Percentiles rank a stretch among this genome's conserved stretches.
Evolutionary conservation across 169 alveolate genomes (phyloP).

Genomic region (Plasmodium cynomolgi): DNA sequence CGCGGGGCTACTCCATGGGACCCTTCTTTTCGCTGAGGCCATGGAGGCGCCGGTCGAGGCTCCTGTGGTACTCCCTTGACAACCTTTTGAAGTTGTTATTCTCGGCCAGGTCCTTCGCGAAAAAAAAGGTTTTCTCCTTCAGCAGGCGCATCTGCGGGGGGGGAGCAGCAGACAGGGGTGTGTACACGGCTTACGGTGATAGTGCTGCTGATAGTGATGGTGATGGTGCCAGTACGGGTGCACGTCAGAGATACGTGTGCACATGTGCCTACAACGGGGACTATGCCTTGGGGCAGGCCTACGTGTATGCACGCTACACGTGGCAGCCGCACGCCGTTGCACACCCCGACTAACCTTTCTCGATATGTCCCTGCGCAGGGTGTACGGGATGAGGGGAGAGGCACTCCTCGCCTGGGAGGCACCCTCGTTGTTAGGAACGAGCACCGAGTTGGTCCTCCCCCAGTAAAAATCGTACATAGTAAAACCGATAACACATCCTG

Average conservation of each 20-base stretch:
- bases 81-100: conserved; percentile 32
- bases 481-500: conserved; percentile 21
- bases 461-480: conserved; percentile 20
- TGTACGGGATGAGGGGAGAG: conserved; percentile 27
- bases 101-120: conserved; percentile 62
- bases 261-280: background rate
- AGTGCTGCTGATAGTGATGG: too few species aligned
- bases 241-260: too few species aligned
- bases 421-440: background rate
- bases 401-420: background rate
- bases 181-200: too few species aligned
- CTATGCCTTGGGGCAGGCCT: background rate
- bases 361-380: conserved; percentile 23
- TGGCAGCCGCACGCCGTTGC: background rate
- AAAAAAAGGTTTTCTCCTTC: conserved; percentile 42
- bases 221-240: too few species aligned
- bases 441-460: background rate
- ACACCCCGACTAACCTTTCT: conserved; percentile 6
- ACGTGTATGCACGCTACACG: background rate
- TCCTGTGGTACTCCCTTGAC: conserved; percentile 37
- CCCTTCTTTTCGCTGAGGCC: conserved; percentile 5
- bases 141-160: conserved; percentile 2
- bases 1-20: background rate
- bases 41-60: conserved; percentile 13
- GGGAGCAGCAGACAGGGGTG: background rate